These are phyloP conservation scores for Dittrichia graveolens DNA, from an alignment of 129 eudicot genomes.

Conservation along the genomic window DNA sequence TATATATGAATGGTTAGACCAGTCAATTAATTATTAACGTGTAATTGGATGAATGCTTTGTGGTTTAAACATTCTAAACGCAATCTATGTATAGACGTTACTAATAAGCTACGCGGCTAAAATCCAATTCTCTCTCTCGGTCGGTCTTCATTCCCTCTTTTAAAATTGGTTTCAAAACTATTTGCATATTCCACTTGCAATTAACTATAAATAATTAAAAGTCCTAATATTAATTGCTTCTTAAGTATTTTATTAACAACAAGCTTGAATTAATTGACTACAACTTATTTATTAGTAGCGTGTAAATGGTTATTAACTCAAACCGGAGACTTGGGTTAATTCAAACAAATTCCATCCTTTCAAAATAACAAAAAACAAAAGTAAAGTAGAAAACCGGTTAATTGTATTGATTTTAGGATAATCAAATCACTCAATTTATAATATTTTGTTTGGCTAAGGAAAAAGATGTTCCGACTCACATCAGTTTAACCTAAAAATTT, in stretches of 20 bases:
- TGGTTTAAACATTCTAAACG: slow-evolving; percentile 31
- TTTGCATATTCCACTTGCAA: slow-evolving; percentile 17
- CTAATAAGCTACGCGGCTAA: slow-evolving; percentile 31
- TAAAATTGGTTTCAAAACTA: slow-evolving; percentile 19
- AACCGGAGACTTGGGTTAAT: background rate
- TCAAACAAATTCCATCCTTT: background rate
- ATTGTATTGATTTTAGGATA: background rate
- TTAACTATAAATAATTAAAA: background rate
- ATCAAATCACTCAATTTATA: background rate
- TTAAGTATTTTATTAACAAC: background rate
- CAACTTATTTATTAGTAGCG: background rate
- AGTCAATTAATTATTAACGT: slow-evolving; percentile 26
- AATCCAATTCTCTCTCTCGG: slow-evolving; percentile 22
- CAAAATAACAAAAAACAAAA: too few relatives aligned
- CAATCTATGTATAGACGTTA: slow-evolving; percentile 34
- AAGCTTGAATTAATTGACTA: background rate
- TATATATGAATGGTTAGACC: slow-evolving; percentile 14
- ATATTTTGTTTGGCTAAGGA: background rate
- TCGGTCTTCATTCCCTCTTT: background rate
- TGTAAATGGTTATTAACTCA: background rate
- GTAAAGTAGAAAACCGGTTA: background rate
- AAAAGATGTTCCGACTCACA: background rate
- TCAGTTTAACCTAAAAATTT: too few relatives aligned
- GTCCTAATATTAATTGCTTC: background rate
- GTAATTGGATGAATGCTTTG: slow-evolving; percentile 1